Conservation (phyloP, 2,329 filamentous ascomycete genomes). For the Phialemoniopsis sp. region DNA sequence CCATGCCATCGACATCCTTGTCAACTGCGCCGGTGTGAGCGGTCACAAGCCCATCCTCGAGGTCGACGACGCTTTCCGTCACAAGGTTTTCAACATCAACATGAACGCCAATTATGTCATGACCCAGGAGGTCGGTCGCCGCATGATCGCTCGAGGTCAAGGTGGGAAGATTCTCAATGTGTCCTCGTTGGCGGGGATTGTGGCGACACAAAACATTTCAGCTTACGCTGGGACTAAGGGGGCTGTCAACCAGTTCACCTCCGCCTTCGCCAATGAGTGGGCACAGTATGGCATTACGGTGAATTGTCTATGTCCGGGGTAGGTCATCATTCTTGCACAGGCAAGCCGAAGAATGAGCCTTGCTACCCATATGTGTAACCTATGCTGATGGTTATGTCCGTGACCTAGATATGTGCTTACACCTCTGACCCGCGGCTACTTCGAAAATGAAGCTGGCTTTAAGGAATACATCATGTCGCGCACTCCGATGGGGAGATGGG, state of each 20-base stretch:
- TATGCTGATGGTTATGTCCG: no score
- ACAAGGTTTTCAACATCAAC: slow-evolving; percentile 4
- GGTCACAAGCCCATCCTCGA: slow-evolving; percentile 4
- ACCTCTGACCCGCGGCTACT: no score
- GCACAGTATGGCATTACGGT: slow-evolving; percentile 2
- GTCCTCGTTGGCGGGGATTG: slow-evolving; percentile 2
- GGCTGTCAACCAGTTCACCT: slow-evolving; percentile 3
- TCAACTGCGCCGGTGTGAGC: slow-evolving; percentile 6
- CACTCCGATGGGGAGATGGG: slow-evolving; percentile 3
- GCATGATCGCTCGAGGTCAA: slow-evolving; percentile 4
- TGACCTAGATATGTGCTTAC: no score
- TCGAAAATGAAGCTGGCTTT: no score
- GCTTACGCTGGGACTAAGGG: slow-evolving; percentile 3
- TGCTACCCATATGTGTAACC: no score
- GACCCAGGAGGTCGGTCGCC: slow-evolving; percentile 5
- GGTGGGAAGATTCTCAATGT: slow-evolving; percentile 7
- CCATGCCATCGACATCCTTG: background rate
- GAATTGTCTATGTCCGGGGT: slow-evolving; percentile 4
- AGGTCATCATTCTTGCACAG: no score
- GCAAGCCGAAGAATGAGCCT: no score
- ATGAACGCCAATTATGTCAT: slow-evolving; percentile 5
- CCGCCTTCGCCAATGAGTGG: slow-evolving; percentile 4
- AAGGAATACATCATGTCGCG: background rate
- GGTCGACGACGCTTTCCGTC: slow-evolving; percentile 5
- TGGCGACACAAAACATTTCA: slow-evolving; percentile 1